phyloP scores from a whole-genome alignment of 116 monocot species.

The Trichopus zeylanicus region DNA sequence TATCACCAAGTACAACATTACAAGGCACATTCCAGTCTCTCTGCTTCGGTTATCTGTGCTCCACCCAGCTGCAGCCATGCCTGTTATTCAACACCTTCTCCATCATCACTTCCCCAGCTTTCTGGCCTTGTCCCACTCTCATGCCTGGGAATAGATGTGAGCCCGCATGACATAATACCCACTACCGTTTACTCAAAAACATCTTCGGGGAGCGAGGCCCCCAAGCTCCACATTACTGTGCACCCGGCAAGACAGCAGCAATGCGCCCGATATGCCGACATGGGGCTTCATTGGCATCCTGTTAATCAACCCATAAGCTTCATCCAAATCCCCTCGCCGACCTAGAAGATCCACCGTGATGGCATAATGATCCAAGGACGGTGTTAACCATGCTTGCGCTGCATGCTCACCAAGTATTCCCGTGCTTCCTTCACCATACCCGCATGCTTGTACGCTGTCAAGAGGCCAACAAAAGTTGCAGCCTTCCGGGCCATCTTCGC shows the following conservation, averaged over 20 bases:
- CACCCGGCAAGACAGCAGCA: conserved; percentile 60
- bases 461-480: conserved; percentile 48
- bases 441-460: conserved; percentile 65
- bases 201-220: conserved; percentile 40
- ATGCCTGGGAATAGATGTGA: conserved; percentile 54
- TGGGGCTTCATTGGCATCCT: conserved; percentile 62
- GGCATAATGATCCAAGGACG: conserved; percentile 51
- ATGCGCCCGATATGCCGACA: conserved; percentile 63
- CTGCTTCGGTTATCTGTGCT: too few species aligned
- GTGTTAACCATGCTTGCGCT: conserved; percentile 21
- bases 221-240: conserved; percentile 56
- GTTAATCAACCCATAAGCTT: conserved; percentile 39
- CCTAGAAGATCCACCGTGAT: conserved; percentile 71
- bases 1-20: too few species aligned
- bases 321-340: conserved; percentile 40
- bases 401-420: conserved; percentile 46
- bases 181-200: conserved; percentile 37
- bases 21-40: too few species aligned
- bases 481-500: conserved; percentile 40
- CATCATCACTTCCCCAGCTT: conserved; percentile 38
- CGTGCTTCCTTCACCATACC: conserved; percentile 56
- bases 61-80: conserved; percentile 44
- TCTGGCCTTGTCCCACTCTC: conserved; percentile 53
- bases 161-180: conserved; percentile 48
- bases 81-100: conserved; percentile 20